Base-by-base conservation (phyloP, 306 rosid genomes). In the Prosopis cineraria region DNA sequence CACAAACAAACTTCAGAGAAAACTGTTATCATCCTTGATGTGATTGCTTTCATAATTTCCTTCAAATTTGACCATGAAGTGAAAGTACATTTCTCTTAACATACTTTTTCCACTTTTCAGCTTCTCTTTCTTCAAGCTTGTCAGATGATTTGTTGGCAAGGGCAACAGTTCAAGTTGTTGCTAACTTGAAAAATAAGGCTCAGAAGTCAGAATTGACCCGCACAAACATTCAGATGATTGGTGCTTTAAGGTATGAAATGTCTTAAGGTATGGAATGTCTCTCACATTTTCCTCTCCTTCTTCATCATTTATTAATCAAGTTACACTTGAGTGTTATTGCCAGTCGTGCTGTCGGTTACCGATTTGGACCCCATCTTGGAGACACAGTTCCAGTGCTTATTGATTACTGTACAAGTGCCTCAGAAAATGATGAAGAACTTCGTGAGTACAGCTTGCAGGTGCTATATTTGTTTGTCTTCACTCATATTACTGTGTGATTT, bases 381-480 rank as follows among this genome's bases (percentile, higher is more conserved):
- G 96, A 90, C 48, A 87, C 96, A 22, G 91, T 90, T 84, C 96
- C 96, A 7, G 88, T 90, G 79, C 80, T 90, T 63, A 88, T 90
- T 45, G 78, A 86, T 81, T 90, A 88, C 78, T 90, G 96, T 81
- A 88, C 89, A 27, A 87, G 87, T 66, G 96, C 96, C 68, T 88
- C 96, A 33, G 96, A 90, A 75, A 90, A 87, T 81, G 96, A 90
- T 50, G 96, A 90, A 82, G 96, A 90, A 82, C 96, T 90, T 75
- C 91, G 96, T 20, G 96, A 90, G 85, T 90, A 90, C 80, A 88
- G 91, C 81, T 86, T 90, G 84, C 96, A 90, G 99, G 99, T 95
- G 84, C 82, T 66, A 43, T 76, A 24, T 45, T 17, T 81, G 70
- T 63, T 45, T 60, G 2, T 67, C 69, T 31, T 36, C 40, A 68